A percentile compares a stretch with the other conserved stretches of the same genome.
These are phyloP conservation scores for Scheffersomyces spartinae DNA, from an alignment of 805 yeast genomes.

Conservation along the genomic window DNA sequence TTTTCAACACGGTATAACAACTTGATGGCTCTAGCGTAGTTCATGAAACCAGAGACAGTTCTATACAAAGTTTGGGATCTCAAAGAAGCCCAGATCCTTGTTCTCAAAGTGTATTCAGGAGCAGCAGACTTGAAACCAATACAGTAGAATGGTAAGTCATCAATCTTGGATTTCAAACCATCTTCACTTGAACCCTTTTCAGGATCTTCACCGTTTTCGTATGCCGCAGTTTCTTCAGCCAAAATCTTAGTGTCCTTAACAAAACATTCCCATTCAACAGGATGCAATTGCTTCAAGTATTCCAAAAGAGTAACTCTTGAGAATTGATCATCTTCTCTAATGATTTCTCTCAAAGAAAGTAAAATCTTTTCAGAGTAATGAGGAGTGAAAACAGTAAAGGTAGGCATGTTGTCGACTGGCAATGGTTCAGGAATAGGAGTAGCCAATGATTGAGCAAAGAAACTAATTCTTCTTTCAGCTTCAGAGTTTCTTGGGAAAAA, in stretches of 20 bases:
- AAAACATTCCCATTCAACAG: constrained; percentile 96
- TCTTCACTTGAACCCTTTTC: constrained; percentile 43
- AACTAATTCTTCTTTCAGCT: constrained; percentile 98
- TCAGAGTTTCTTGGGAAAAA: constrained; percentile 95
- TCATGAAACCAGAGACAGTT: constrained; percentile 97
- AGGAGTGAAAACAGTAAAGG: constrained; percentile 93
- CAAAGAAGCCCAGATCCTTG: constrained; percentile 97
- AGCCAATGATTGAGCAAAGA: constrained; percentile 97
- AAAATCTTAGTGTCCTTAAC: constrained; percentile 91
- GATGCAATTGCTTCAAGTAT: constrained; percentile 89
- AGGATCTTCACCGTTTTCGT: constrained; percentile 40
- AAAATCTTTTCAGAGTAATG: constrained; percentile 93
- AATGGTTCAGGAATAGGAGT: constrained; percentile 98
- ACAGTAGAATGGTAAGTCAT: constrained; percentile 88
- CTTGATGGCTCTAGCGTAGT: constrained; percentile 92
- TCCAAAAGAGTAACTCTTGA: constrained; percentile 90
- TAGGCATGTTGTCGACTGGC: constrained; percentile 99
- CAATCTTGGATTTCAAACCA: constrained; percentile 71
- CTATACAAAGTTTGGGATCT: constrained; percentile 95
- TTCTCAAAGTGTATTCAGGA: constrained; percentile 91
- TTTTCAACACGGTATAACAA: constrained; percentile 88
- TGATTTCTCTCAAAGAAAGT: constrained; percentile 87
- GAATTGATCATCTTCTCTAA: constrained; percentile 93
- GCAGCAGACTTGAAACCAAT: constrained; percentile 97
- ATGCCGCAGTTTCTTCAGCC: constrained; percentile 89